phyloP scores from a whole-genome alignment of 208 protist genomes.

The Plasmodiophora brassicae region DNA sequence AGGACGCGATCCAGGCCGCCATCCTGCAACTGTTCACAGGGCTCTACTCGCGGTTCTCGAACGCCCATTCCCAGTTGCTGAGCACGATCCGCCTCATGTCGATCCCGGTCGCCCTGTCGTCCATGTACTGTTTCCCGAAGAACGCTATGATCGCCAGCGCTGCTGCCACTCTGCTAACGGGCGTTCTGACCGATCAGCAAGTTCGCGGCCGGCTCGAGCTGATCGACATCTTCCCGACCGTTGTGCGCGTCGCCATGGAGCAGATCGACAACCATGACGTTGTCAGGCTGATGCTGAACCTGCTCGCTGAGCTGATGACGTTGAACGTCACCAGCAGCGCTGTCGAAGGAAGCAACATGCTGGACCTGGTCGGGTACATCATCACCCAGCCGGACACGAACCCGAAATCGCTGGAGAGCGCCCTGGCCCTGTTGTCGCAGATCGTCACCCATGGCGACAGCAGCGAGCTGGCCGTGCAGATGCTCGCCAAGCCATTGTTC shows the following conservation, averaged over 20 bases:
- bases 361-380: background rate
- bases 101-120: background rate
- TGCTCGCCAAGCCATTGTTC: background rate
- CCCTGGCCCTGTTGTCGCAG: background rate
- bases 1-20: background rate
- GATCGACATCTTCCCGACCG: background rate
- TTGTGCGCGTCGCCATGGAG: background rate
- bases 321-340: background rate
- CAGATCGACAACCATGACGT: background rate
- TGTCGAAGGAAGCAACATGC: background rate
- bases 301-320: background rate
- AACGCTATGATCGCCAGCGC: background rate
- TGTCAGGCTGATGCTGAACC: background rate
- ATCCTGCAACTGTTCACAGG: background rate
- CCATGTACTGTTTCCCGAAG: background rate
- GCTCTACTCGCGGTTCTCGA: background rate
- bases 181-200: background rate
- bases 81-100: background rate
- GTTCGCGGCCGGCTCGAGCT: background rate
- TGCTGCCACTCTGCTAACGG: background rate
- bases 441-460: background rate
- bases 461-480: background rate
- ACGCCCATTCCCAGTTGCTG: background rate
- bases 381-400: conserved; percentile 3
- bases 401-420: background rate